Base-by-base conservation (phyloP, 2,329 filamentous ascomycete genomes). In the Aspergillus fischeri region DNA sequence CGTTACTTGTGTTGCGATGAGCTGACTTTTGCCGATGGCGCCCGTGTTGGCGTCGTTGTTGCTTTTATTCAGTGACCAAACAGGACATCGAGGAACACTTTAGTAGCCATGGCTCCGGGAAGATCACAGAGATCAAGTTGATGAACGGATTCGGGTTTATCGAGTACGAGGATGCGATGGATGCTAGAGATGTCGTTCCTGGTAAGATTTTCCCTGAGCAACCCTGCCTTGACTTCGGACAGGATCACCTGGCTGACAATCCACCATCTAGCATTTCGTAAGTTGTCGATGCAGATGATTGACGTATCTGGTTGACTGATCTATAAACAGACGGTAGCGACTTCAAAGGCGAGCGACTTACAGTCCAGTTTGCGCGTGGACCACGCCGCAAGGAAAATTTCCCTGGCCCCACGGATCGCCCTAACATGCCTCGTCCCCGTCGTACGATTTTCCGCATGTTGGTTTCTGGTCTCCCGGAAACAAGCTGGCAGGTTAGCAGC, bases 121-220 rank as follows among this genome's bases (percentile, higher is more conserved):
- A 96, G 76, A 97, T 99, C 75, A 94, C 90, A 67, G 94, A 99
- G 81, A 93, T 99, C 81, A 99, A 99, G 83, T 86, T 99, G 63
- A 99, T 99, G 94, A 97, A 96, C 75, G 94, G 94, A 72, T 99
- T 99, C 74, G 94, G 94, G 75, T 99, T 99, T 82, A 96, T 99
- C 75, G 94, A 99, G 78, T 99, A 97, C 79, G 95, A 97, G 78
- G 94, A 97, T 80, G 87, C 92, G 58, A 91, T 97, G 89, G 94
- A 99, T 80, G 94, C 94, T 67, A 90, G 93, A 73, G 94, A 99
- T 80, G 92, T 99, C 64, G 94, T 99, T 71, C 94, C 94, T 78
- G 93, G 94, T 97, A 85, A 81, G 88, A 52, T 47, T 55, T 55
- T 55, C 54, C 57, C 55, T 50, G 56, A 60, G 56, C 53, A 53